Conservation (phyloP, 345 rosid species). For the Syzygium grande region DNA sequence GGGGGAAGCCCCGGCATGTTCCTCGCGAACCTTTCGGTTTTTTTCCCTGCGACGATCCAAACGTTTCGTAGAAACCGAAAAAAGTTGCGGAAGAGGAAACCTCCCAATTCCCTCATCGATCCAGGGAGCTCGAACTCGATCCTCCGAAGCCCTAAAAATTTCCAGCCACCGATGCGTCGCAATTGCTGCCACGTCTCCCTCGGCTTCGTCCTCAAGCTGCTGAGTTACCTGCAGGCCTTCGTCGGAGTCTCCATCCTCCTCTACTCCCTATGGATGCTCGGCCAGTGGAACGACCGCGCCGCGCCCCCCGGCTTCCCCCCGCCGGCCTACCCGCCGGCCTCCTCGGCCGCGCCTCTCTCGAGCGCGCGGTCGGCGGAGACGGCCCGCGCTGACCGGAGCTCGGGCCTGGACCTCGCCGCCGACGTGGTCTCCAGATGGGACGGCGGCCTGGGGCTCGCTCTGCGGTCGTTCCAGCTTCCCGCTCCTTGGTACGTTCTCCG, state of each 20-base stretch:
- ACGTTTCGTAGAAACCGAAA: background rate
- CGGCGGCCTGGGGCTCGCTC: slow-evolving; percentile 26
- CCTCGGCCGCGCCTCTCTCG: slow-evolving; percentile 9
- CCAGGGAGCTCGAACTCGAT: background rate
- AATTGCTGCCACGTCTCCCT: slow-evolving; percentile 68
- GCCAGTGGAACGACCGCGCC: slow-evolving; percentile 55
- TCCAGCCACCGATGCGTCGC: slow-evolving; percentile 31
- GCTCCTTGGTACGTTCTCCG: slow-evolving; percentile 62
- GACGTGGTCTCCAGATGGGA: slow-evolving; percentile 29
- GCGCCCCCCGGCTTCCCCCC: slow-evolving; percentile 29
- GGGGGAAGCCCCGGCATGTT: background rate
- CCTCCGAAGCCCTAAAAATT: background rate
- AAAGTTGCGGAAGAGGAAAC: background rate
- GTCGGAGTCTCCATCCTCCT: slow-evolving; percentile 51
- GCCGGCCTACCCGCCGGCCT: slow-evolving; percentile 34
- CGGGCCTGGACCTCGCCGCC: slow-evolving; percentile 13
- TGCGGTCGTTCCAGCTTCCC: slow-evolving; percentile 59
- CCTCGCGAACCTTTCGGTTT: background rate
- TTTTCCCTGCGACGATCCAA: background rate
- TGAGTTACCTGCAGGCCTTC: slow-evolving; percentile 66
- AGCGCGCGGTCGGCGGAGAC: background rate
- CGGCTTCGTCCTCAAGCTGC: slow-evolving; percentile 52
- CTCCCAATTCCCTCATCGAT: background rate
- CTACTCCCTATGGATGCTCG: slow-evolving; percentile 85
- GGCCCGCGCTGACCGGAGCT: background rate